Percentiles rank a stretch among this genome's conserved stretches.
These are phyloP conservation scores for Leishmania lainsoni DNA, from an alignment of 208 protist species.

Conservation along the genomic window DNA sequence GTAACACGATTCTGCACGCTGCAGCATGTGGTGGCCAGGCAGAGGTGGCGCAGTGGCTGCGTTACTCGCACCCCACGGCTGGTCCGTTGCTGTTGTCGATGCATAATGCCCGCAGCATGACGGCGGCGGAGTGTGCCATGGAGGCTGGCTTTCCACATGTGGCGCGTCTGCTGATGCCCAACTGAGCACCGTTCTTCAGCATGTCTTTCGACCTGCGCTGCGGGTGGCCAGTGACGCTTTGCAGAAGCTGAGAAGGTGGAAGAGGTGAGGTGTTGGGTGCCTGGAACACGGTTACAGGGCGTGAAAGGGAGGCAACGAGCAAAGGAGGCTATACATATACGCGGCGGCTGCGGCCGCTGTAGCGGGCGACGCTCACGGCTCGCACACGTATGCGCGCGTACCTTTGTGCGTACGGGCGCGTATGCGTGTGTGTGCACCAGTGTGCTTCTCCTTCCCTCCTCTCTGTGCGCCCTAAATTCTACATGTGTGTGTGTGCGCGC, in stretches of 20 bases:
- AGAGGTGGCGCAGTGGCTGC: constrained; percentile 68
- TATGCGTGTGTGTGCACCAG: not conserved
- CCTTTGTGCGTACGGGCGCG: constrained; percentile 29
- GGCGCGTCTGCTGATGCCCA: constrained; percentile 51
- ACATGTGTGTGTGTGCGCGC: too few relatives aligned
- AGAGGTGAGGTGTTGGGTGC: not conserved
- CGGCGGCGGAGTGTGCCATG: constrained; percentile 72
- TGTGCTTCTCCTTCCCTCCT: not conserved
- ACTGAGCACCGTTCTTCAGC: constrained; percentile 6
- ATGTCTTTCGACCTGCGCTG: not conserved
- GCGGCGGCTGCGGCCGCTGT: not conserved
- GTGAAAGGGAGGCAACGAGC: not conserved
- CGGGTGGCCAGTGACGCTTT: not conserved
- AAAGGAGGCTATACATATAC: not conserved
- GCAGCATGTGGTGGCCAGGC: constrained; percentile 61
- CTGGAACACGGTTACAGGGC: not conserved
- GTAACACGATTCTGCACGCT: constrained; percentile 81
- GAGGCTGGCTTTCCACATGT: constrained; percentile 68
- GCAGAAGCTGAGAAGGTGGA: not conserved
- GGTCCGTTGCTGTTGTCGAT: constrained; percentile 46
- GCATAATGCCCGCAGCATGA: constrained; percentile 52
- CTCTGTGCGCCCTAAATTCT: not conserved
- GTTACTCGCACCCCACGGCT: constrained; percentile 51
- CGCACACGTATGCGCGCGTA: constrained; percentile 19
- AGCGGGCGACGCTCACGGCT: not conserved